Evolutionary conservation across 805 yeast genomes (phyloP), one percentile per base, ranked within the genome.

Genomic region (Lipomyces yamadae): DNA sequence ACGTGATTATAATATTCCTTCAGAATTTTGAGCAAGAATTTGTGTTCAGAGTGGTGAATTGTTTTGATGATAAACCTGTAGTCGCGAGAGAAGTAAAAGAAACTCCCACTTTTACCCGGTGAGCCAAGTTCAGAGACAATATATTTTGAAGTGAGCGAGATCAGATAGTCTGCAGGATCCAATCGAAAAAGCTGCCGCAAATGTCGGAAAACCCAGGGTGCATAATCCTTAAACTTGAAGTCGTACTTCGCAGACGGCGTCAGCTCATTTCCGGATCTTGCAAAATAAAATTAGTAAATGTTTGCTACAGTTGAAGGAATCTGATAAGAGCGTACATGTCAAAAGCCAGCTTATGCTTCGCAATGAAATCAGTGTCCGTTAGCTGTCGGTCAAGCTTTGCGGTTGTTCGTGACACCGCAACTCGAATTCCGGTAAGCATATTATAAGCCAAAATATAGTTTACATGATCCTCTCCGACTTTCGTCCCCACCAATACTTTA

Each of bases 21-120:
- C 58, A 95, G 81, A 48, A 90, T 86, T 69, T 81, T 83, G 72
- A 96, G 82, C 67, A 95, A 79, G 76, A 91, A 95, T 68, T 86
- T 86, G 79, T 95, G 98, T 75, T 95, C 99, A 0, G 95, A 79
- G 74, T 91, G 96, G 76, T 91, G 98, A 63, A 95, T 92, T 0
- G 99, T 95, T 77, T 95, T 95, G 78, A 95, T 96, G 75, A 95
- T 95, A 79, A 91, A 95, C 70, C 94, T 84, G 79, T 88, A 93
- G 79, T 96, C 99, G 68, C 97, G 82, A 4, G 98, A 92, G 77
- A 90, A 96, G 80, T 95, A 95, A 76, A 95, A 95, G 75, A 94
- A 94, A 0, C 97, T 92, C 0, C 99, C 99, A 74, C 96, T 89
- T 77, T 95, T 95, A 2, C 99, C 99, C 0, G 98, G 98, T 1